Evolutionary conservation across 495 filamentous ascomycete species (phyloP).

Genomic region (Lophiotrema nucula): DNA sequence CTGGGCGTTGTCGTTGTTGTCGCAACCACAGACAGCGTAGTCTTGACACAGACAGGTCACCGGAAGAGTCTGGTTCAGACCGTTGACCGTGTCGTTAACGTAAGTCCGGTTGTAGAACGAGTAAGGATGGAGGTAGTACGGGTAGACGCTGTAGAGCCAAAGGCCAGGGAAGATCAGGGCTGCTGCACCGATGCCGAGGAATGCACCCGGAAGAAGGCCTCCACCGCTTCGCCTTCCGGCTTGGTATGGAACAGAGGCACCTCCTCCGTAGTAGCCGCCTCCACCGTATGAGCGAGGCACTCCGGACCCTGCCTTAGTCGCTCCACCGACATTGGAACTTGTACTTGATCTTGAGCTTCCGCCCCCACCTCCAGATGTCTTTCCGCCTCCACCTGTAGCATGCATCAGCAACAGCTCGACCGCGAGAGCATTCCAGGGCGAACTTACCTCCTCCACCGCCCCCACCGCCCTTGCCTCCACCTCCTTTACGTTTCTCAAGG

Average conservation of each 20-base stretch:
- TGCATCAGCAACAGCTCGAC: no score
- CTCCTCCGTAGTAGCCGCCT: constrained; percentile 75
- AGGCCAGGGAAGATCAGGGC: constrained; percentile 62
- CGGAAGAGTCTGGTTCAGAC: constrained; percentile 66
- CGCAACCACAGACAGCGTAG: constrained; percentile 76
- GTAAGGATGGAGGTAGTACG: constrained; percentile 69
- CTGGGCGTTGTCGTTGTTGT: constrained; percentile 63
- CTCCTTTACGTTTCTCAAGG: constrained; percentile 58
- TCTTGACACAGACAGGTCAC: constrained; percentile 73
- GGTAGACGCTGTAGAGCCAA: constrained; percentile 65
- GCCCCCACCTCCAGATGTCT: constrained; percentile 17
- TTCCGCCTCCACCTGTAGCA: constrained; percentile 46
- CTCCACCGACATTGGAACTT: constrained; percentile 59
- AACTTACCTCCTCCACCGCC: constrained; percentile 43
- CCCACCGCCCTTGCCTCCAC: constrained; percentile 49
- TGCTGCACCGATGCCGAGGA: constrained; percentile 53
- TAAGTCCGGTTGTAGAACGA: constrained; percentile 55
- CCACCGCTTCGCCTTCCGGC: constrained; percentile 57
- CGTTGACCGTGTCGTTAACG: constrained; percentile 39
- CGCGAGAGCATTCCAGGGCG: neutral
- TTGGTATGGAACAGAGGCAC: constrained; percentile 65
- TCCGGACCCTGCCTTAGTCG: constrained; percentile 65
- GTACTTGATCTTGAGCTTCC: constrained; percentile 15
- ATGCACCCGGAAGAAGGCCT: constrained; percentile 58
- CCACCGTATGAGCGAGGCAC: constrained; percentile 60